phyloP scores from a whole-genome alignment of 2,329 filamentous ascomycete species.

The Colletotrichum sansevieriae region DNA sequence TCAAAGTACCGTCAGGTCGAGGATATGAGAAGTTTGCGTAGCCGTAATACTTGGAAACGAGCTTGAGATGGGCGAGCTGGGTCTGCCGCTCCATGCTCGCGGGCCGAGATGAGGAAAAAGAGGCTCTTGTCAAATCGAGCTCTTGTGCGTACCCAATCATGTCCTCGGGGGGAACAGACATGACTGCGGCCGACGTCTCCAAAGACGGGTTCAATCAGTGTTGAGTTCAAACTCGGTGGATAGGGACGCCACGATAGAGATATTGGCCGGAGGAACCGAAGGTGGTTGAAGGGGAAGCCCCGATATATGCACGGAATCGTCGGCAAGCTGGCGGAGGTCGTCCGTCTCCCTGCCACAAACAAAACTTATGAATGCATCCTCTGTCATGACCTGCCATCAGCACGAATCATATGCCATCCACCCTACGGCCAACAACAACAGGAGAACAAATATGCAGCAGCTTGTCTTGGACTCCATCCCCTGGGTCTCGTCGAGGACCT shows the following conservation, averaged over 20 bases:
- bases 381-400: slow-evolving; percentile 20
- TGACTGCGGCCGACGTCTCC: slow-evolving; percentile 35
- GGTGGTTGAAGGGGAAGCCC: slow-evolving; percentile 32
- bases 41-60: slow-evolving; percentile 56
- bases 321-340: neutral
- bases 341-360: slow-evolving; percentile 40
- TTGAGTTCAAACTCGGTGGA: slow-evolving; percentile 9
- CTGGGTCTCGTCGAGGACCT: slow-evolving; percentile 28
- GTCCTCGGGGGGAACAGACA: slow-evolving; percentile 34
- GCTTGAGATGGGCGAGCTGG: slow-evolving; percentile 54
- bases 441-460: slow-evolving; percentile 41
- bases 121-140: slow-evolving; percentile 24
- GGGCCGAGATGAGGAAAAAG: slow-evolving; percentile 35
- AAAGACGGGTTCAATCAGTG: slow-evolving; percentile 26
- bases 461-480: slow-evolving; percentile 38
- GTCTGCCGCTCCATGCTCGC: slow-evolving; percentile 52
- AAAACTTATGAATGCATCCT: slow-evolving; percentile 37
- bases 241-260: slow-evolving; percentile 17
- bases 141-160: slow-evolving; percentile 36
- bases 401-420: slow-evolving; percentile 36
- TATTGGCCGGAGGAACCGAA: slow-evolving; percentile 13
- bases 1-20: slow-evolving; percentile 45
- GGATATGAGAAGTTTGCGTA: slow-evolving; percentile 59
- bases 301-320: slow-evolving; percentile 40
- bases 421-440: slow-evolving; percentile 39